Evolutionary conservation across 2,329 filamentous ascomycete genomes (phyloP).

Genomic region (Phymatotrichopsis omnivora): DNA sequence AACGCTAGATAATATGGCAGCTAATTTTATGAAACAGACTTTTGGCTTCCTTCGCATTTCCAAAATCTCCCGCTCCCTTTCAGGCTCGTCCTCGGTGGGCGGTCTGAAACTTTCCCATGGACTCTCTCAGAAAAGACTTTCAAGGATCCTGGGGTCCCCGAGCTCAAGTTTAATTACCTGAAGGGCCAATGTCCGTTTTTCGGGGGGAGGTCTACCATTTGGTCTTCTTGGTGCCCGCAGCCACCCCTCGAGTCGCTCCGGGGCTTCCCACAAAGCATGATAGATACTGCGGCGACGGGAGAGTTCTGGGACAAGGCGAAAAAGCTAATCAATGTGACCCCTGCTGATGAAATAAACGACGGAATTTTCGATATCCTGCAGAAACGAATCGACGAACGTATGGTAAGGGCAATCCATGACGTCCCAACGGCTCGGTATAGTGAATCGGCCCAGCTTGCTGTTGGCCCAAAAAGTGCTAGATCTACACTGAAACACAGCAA

Average conservation of each 20-base stretch:
- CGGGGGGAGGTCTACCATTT: constrained; percentile 4
- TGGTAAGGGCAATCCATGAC: not conserved
- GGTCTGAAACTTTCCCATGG: constrained; percentile 7
- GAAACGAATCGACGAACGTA: not conserved
- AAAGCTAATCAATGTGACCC: constrained; percentile 1
- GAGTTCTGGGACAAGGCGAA: not conserved
- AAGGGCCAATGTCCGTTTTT: constrained; percentile 4
- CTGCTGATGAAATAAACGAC: constrained; percentile 3
- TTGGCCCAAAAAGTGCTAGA: not conserved
- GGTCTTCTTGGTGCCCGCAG: constrained; percentile 7
- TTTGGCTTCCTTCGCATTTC: constrained; percentile 6
- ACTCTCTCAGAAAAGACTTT: constrained; percentile 3
- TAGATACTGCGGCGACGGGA: not conserved
- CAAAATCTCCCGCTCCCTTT: constrained; percentile 11
- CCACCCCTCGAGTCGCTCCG: not conserved
- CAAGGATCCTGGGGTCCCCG: not conserved
- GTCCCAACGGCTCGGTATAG: not conserved
- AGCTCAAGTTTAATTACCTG: not conserved
- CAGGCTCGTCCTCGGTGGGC: constrained; percentile 2
- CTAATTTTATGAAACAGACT: constrained; percentile 3
- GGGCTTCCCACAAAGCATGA: not conserved
- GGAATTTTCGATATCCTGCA: constrained; percentile 1
- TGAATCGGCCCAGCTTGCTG: constrained; percentile 4
- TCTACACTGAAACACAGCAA: constrained; percentile 6
- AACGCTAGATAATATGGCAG: not conserved